Base-by-base conservation (phyloP, 345 rosid species). In the Bruguiera parviflora region DNA sequence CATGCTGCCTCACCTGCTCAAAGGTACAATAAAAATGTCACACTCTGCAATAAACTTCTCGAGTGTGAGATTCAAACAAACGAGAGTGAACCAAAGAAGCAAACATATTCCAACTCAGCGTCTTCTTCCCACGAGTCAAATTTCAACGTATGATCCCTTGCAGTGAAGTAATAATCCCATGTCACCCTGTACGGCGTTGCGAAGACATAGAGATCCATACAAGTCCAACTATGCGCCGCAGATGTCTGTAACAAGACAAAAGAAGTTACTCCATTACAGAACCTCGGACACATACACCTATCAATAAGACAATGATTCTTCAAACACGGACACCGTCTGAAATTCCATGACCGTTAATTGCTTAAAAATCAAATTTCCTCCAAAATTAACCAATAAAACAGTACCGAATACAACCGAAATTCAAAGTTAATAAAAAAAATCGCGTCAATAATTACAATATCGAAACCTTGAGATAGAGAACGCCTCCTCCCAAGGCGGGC, bases 151-250 rank as follows among this genome's bases (percentile, higher is more conserved):
- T 92, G 99, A 56, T 88, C 90, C 64, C 91, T 65, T 0, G 94
- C 89, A 66, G 89, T 78, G 76, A 92, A 95, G 80, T 95, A 95
- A 76, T 92, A 95, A 78, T 92, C 98, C 99, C 99, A 95, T 0
- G 96, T 95, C 65, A 92, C 72, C 83, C 97, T 84, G 73, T 90
- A 95, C 8, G 99, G 99, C 22, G 99, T 95, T 68, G 98, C 99
- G 67, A 95, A 95, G 27, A 95, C 99, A 76, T 95, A 95, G 29
- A 95, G 77, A 79, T 95, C 99, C 96, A 92, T 90, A 74, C 99
- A 92, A 4, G 98, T 87, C 91, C 97, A 92, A 75, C 99, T 95
- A 68, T 88, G 96, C 0, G 99, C 93, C 24, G 80, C 83, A 24
- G 89, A 85, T 57, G 96, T 90, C 99, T 95, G 86, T 64, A 78